Percentiles rank a stretch among this genome's conserved stretches.
Conservation (phyloP, 2,329 filamentous ascomycete genomes). For the Pestalotiopsis sp. region DNA sequence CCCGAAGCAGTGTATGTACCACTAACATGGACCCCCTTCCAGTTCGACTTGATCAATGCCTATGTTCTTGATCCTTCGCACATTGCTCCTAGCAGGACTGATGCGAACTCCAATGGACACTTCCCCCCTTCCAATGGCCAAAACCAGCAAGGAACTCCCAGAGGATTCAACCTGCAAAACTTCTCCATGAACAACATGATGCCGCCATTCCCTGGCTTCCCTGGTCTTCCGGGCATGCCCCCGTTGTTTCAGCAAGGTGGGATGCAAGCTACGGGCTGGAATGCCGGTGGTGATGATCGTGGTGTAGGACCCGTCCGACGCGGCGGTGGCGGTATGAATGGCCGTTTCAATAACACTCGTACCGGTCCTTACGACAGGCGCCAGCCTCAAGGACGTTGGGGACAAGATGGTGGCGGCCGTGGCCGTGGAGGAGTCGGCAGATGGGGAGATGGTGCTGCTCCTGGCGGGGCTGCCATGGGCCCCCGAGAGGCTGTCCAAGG, state of each 20-base stretch:
- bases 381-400: conserved; percentile 55
- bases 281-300: conserved; percentile 54
- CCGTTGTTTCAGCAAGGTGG: conserved; percentile 50
- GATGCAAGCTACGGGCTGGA: conserved; percentile 50
- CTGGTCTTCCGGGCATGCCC: conserved; percentile 58
- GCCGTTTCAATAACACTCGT: conserved; percentile 63
- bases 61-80: conserved; percentile 95
- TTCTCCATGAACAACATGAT: conserved; percentile 65
- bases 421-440: conserved; percentile 56
- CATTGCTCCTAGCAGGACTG: conserved; percentile 89
- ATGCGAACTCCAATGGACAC: conserved; percentile 94
- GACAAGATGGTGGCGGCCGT: conserved; percentile 55
- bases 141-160: conserved; percentile 79
- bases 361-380: conserved; percentile 77
- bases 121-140: conserved; percentile 83
- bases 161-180: conserved; percentile 85
- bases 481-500: conserved; percentile 92
- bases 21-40: conserved; percentile 8
- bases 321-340: conserved; percentile 67
- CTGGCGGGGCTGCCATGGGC: conserved; percentile 76
- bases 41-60: conserved; percentile 89
- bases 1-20: background rate
- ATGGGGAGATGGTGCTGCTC: conserved; percentile 75
- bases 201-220: conserved; percentile 61
- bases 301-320: conserved; percentile 70